phyloP scores from a whole-genome alignment of 139 green algal genomes.

The Astrephomene gubernaculifera region DNA sequence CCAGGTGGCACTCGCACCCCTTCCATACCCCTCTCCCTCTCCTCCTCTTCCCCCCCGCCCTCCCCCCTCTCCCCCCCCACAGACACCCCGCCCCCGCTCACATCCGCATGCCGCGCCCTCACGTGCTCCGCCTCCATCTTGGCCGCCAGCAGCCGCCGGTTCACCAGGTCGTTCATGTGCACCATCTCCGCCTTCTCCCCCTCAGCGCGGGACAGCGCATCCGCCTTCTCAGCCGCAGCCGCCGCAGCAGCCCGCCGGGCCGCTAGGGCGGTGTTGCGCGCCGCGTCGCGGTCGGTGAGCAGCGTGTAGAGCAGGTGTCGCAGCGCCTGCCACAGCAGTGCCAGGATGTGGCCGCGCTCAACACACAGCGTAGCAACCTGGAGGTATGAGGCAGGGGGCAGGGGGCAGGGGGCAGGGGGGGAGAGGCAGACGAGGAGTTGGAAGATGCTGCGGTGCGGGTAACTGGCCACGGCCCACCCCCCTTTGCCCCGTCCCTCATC shows the following conservation, averaged over 20 bases:
- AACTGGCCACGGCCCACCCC: not conserved
- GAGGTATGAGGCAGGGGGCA: not conserved
- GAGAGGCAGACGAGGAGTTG: not conserved
- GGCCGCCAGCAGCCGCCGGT: conserved; percentile 42
- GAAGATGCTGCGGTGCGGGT: not conserved
- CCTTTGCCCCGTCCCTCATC: no score
- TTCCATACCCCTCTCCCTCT: no score
- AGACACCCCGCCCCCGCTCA: not conserved
- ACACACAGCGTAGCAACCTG: conserved; percentile 56
- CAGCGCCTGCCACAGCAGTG: conserved; percentile 52
- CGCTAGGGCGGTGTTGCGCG: conserved; percentile 7
- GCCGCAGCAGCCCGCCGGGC: not conserved
- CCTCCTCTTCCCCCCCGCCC: not conserved
- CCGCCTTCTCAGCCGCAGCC: conserved; percentile 4
- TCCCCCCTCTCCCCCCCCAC: not conserved
- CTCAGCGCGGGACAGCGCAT: not conserved
- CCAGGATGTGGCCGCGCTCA: conserved; percentile 57
- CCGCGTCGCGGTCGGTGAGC: conserved; percentile 45
- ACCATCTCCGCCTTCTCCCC: conserved; percentile 41
- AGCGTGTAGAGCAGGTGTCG: conserved; percentile 43
- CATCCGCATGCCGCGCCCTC: conserved; percentile 19
- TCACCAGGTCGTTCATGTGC: conserved; percentile 48
- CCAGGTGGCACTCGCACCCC: no score
- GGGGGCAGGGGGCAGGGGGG: not conserved
- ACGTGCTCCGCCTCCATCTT: conserved; percentile 48